phyloP scores from a whole-genome alignment of 352 stramenopile species.

The Phytopythium sindhum region DNA sequence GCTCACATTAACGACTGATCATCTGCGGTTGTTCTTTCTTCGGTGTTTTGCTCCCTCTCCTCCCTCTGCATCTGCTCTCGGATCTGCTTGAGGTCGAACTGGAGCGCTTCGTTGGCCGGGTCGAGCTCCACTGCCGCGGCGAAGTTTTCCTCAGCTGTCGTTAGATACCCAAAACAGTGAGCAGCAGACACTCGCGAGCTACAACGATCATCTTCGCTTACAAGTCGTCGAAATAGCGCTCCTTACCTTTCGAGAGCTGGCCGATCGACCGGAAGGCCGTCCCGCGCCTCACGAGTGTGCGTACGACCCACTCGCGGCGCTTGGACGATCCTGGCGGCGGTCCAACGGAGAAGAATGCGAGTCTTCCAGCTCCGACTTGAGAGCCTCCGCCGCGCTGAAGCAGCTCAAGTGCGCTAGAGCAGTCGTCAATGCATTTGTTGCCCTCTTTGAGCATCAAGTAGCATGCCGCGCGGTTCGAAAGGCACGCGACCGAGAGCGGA shows the following conservation, averaged over 20 bases:
- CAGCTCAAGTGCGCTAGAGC: conserved; percentile 44
- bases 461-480: conserved; percentile 76
- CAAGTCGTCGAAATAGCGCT: background rate
- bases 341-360: conserved; percentile 58
- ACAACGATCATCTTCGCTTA: background rate
- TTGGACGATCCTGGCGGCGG: conserved; percentile 50
- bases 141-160: conserved; percentile 54
- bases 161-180: background rate
- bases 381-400: conserved; percentile 37
- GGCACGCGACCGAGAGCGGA: conserved; percentile 56
- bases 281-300: conserved; percentile 66
- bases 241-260: conserved; percentile 37
- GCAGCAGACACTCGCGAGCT: background rate
- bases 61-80: conserved; percentile 11
- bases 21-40: background rate
- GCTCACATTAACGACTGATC: background rate
- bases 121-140: conserved; percentile 54
- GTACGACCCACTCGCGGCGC: conserved; percentile 71
- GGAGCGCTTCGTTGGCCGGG: conserved; percentile 46
- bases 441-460: conserved; percentile 50
- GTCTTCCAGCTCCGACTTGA: conserved; percentile 9
- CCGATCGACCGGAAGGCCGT: conserved; percentile 38
- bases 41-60: background rate
- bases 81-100: conserved; percentile 42
- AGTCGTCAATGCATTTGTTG: conserved; percentile 58